A percentile compares a stretch with the other conserved stretches of the same genome.
These are phyloP conservation scores for Populus hybrid DNA, from an alignment of 441 rosid species.

Conservation along the genomic window DNA sequence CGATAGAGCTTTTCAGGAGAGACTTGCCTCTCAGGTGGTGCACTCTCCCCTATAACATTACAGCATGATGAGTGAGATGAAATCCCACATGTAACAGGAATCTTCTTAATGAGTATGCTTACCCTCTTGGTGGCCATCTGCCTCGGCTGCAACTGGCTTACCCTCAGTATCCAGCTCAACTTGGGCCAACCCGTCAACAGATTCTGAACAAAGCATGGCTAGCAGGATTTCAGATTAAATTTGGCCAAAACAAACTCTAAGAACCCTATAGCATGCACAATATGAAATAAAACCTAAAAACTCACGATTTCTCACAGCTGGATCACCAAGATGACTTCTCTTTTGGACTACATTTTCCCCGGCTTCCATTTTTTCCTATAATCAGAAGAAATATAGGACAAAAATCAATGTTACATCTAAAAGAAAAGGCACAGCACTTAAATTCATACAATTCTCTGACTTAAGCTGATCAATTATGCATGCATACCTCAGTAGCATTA, in stretches of 20 bases:
- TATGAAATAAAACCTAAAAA: constrained; percentile 14
- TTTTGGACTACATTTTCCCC: constrained; percentile 31
- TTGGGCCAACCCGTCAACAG: constrained; percentile 36
- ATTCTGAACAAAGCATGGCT: constrained; percentile 33
- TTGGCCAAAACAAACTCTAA: not conserved
- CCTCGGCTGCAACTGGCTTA: constrained; percentile 35
- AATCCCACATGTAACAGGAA: constrained; percentile 44
- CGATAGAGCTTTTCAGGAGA: constrained; percentile 86
- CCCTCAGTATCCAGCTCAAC: constrained; percentile 41
- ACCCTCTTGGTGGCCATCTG: constrained; percentile 64
- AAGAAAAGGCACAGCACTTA: not conserved
- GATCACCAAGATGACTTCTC: constrained; percentile 27
- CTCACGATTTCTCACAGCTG: constrained; percentile 48
- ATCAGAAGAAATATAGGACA: not conserved
- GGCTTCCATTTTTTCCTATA: constrained; percentile 37
- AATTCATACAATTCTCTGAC: not conserved
- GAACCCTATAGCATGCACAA: not conserved
- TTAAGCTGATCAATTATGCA: not conserved
- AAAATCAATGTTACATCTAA: not conserved
- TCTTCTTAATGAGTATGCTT: constrained; percentile 57
- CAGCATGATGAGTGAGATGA: constrained; percentile 36
- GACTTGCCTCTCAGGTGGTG: constrained; percentile 73
- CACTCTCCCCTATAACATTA: constrained; percentile 65
- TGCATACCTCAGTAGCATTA: constrained; percentile 39
- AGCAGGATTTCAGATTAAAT: constrained; percentile 16